A percentile compares a stretch with the other conserved stretches of the same genome.
phyloP scores from a whole-genome alignment of 2,329 filamentous ascomycete species.

The Pseudocercospora cruenta region DNA sequence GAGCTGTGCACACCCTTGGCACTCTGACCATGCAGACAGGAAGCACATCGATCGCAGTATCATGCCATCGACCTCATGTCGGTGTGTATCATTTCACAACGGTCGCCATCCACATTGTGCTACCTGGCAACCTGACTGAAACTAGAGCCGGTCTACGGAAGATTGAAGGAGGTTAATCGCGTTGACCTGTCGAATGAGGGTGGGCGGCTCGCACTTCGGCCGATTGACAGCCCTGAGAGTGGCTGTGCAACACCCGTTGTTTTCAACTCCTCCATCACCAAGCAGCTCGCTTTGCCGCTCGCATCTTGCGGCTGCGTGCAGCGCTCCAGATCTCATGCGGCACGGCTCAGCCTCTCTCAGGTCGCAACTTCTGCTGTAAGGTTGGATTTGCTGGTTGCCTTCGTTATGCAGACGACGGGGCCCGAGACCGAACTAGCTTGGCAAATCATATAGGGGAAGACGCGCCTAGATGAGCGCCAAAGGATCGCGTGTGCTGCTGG shows the following conservation, averaged over 20 bases:
- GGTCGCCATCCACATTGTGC: slow-evolving; percentile 12
- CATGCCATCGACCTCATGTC: slow-evolving; percentile 13
- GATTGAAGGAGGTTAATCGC: slow-evolving; percentile 4
- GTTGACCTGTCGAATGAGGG: slow-evolving; percentile 7
- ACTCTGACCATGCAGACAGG: slow-evolving; percentile 9
- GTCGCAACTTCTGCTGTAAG: not conserved
- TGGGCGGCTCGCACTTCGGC: not conserved
- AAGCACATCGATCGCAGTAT: not conserved
- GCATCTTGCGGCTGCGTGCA: not conserved
- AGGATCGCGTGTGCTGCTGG: slow-evolving; percentile 33
- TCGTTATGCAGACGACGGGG: slow-evolving; percentile 9
- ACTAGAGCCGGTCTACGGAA: slow-evolving; percentile 6
- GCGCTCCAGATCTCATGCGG: slow-evolving; percentile 2
- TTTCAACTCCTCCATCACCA: not conserved
- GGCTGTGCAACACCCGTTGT: not conserved
- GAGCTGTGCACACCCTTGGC: slow-evolving; percentile 18
- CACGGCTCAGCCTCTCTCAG: not conserved
- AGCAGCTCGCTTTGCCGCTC: not conserved
- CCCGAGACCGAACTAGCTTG: slow-evolving; percentile 16
- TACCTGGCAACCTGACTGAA: slow-evolving; percentile 12
- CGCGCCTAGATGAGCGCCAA: slow-evolving; percentile 26
- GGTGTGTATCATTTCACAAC: slow-evolving; percentile 10
- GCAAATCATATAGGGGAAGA: slow-evolving; percentile 20
- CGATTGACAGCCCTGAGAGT: slow-evolving; percentile 7
- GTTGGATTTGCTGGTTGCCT: not conserved